phyloP scores from a whole-genome alignment of 441 rosid species.

The Erodium chrysanthum region DNA sequence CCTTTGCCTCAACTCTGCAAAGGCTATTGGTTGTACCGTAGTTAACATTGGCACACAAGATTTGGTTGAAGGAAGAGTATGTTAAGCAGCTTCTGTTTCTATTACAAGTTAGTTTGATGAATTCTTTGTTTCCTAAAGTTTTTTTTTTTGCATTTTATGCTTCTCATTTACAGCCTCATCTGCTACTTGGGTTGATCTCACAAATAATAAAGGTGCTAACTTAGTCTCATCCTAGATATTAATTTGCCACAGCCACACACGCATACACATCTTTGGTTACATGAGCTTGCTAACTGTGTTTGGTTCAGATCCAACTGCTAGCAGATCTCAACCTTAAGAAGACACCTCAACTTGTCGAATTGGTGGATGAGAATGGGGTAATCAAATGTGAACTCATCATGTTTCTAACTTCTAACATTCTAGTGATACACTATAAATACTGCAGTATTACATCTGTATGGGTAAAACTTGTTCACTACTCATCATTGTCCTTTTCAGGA shows the following conservation, averaged over 20 bases:
- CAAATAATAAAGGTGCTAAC: conserved; percentile 56
- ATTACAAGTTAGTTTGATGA: conserved; percentile 9
- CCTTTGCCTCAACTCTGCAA: conserved; percentile 69
- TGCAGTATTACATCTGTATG: background rate
- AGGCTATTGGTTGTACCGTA: conserved; percentile 70
- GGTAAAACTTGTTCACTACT: background rate
- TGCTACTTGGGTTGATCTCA: conserved; percentile 58
- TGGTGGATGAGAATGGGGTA: conserved; percentile 56
- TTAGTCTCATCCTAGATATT: conserved; percentile 7
- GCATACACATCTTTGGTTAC: background rate
- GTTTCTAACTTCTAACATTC: background rate
- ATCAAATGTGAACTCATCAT: conserved; percentile 5
- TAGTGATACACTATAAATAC: background rate
- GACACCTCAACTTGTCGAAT: conserved; percentile 68
- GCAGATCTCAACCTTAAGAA: conserved; percentile 64
- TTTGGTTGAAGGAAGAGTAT: conserved; percentile 61
- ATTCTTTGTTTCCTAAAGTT: background rate
- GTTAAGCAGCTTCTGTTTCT: conserved; percentile 20
- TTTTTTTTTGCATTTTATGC: conserved; percentile 7
- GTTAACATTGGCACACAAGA: conserved; percentile 66
- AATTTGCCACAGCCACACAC: too few species aligned
- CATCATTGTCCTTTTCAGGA: conserved; percentile 30
- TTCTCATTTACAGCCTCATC: conserved; percentile 46
- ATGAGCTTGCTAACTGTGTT: conserved; percentile 14
- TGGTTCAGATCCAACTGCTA: conserved; percentile 54